These are phyloP conservation scores for Quillaja saponaria DNA, from an alignment of 306 rosid genomes.

Conservation along the genomic window DNA sequence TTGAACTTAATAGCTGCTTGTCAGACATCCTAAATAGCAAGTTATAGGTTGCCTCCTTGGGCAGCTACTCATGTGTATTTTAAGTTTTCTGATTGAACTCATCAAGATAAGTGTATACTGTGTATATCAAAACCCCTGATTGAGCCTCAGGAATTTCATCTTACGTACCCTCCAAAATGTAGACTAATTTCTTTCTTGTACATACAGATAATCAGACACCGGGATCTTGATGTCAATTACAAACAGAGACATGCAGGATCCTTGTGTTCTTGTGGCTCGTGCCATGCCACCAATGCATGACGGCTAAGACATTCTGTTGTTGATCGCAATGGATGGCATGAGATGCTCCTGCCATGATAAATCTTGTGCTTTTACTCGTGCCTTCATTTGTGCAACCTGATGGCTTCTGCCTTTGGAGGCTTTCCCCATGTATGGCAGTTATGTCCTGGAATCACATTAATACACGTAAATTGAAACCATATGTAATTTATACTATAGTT, in stretches of 20 bases:
- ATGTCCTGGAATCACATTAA: slow-evolving; percentile 36
- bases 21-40: too few relatives aligned
- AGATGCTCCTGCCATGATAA: slow-evolving; percentile 27
- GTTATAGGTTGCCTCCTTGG: too few relatives aligned
- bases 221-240: slow-evolving; percentile 29
- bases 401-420: slow-evolving; percentile 12
- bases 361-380: slow-evolving; percentile 26
- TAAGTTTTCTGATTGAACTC: background rate
- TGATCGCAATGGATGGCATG: slow-evolving; percentile 27
- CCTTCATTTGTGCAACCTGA: slow-evolving; percentile 31
- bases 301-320: slow-evolving; percentile 9
- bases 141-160: background rate
- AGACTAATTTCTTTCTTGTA: background rate
- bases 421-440: slow-evolving; percentile 6
- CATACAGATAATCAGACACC: slow-evolving; percentile 51
- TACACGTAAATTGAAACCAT: slow-evolving; percentile 28
- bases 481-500: slow-evolving; percentile 41
- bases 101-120: too few relatives aligned
- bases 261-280: slow-evolving; percentile 25
- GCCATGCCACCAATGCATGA: slow-evolving; percentile 18
- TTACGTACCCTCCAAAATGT: background rate
- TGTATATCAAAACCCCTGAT: too few relatives aligned
- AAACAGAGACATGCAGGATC: slow-evolving; percentile 4
- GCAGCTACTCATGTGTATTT: background rate
- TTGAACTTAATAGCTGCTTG: too few relatives aligned